These are phyloP conservation scores for Eragrostis curvula DNA, from an alignment of 176 grass and related monocot genomes.

Conservation along the genomic window DNA sequence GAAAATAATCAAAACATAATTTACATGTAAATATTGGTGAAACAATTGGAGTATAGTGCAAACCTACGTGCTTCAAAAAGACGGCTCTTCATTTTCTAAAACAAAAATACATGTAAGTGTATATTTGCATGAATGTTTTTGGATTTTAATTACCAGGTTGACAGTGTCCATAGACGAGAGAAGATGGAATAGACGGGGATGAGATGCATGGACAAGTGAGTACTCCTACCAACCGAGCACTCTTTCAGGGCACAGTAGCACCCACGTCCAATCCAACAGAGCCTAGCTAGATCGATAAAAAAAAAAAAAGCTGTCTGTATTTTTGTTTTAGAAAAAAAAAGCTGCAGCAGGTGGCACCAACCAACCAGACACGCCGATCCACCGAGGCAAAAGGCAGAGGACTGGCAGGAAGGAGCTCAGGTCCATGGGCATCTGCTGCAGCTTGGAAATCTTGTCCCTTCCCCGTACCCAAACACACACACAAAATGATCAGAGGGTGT, in stretches of 20 bases:
- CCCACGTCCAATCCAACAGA: slow-evolving; percentile 27
- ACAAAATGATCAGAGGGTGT: background rate
- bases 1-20: background rate
- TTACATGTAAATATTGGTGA: no score
- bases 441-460: slow-evolving; percentile 40
- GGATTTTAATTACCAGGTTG: background rate
- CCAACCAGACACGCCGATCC: background rate
- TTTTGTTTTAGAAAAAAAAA: no score
- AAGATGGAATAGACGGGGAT: no score
- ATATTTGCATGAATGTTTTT: background rate
- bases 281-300: background rate
- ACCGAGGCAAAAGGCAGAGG: background rate
- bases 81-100: no score
- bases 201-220: slow-evolving; percentile 14
- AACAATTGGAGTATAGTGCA: no score
- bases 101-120: no score
- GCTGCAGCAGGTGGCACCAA: no score
- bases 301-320: background rate
- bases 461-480: slow-evolving; percentile 2
- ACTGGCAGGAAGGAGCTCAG: background rate
- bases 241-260: slow-evolving; percentile 26
- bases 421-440: background rate
- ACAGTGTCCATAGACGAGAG: no score
- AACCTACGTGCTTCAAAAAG: no score
- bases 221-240: slow-evolving; percentile 6